Evolutionary conservation across 306 rosid genomes (phyloP).

Genomic region (Medicago arabica): DNA sequence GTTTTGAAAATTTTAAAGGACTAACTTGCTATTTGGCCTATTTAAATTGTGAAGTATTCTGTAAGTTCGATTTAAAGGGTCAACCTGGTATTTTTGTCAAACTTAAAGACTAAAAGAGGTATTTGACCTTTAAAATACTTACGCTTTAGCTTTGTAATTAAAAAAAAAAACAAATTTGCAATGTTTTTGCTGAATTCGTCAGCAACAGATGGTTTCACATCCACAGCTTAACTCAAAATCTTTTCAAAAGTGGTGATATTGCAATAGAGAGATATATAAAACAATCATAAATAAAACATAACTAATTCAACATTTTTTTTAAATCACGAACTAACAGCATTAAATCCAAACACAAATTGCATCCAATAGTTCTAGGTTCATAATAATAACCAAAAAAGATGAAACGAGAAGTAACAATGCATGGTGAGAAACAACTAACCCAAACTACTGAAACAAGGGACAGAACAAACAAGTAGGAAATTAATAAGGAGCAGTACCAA

Average conservation of each 20-base stretch:
- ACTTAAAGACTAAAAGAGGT: no score
- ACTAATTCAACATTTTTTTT: neutral
- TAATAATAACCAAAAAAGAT: conserved; percentile 44
- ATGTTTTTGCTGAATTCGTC: no score
- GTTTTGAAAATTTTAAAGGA: no score
- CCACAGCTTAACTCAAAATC: no score
- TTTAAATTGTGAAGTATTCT: no score
- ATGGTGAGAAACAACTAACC: conserved; percentile 52
- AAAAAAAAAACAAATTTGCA: no score
- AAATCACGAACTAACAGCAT: neutral
- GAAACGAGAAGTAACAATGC: conserved; percentile 48
- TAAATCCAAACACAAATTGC: conserved; percentile 46
- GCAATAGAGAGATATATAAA: neutral
- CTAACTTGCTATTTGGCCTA: no score
- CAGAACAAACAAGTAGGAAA: conserved; percentile 57
- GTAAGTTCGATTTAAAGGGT: no score
- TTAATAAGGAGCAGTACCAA: conserved; percentile 58
- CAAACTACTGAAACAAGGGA: conserved; percentile 54
- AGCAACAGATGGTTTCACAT: no score
- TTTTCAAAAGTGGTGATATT: no score
- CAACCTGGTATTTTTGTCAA: no score
- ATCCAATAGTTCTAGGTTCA: conserved; percentile 61
- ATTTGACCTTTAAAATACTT: no score
- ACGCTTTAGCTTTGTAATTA: neutral
- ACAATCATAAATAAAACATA: neutral